Percentiles rank a stretch among this genome's conserved stretches.
phyloP scores from a whole-genome alignment of 208 protist species.

The Trypanosoma rangeli region DNA sequence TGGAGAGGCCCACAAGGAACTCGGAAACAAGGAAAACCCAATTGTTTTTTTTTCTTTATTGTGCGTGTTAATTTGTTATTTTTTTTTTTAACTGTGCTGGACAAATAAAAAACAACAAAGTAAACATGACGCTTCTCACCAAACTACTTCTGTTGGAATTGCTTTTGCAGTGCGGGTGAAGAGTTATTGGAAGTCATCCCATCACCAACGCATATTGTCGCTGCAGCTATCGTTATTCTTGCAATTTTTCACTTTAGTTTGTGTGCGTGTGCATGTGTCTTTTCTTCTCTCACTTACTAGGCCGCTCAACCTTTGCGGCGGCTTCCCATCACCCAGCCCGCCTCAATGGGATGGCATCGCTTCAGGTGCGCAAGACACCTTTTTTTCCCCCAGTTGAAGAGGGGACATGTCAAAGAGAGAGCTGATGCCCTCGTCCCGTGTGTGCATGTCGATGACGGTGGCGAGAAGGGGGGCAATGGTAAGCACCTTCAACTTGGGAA shows the following conservation, averaged over 20 bases:
- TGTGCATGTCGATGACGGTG: conserved; percentile 70
- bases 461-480: conserved; percentile 90
- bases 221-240: not conserved
- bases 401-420: conserved; percentile 49
- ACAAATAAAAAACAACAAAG: conserved; percentile 2
- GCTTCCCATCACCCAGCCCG: not conserved
- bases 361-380: not conserved
- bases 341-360: too few species aligned
- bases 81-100: too few species aligned
- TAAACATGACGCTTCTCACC: not conserved
- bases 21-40: not conserved
- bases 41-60: not conserved
- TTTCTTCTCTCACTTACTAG: not conserved
- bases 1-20: not conserved
- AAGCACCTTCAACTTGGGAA: conserved; percentile 88
- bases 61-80: too few species aligned
- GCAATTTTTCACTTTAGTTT: not conserved
- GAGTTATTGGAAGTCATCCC: not conserved
- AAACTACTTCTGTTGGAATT: not conserved
- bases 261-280: not conserved
- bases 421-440: conserved; percentile 66
- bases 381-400: not conserved
- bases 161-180: not conserved
- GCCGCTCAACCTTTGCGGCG: not conserved
- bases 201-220: not conserved